Evolutionary conservation across 768 basidiomycete species (phyloP), one percentile per base, ranked within the genome.

Genomic region (Xanthoconium stramineum): DNA sequence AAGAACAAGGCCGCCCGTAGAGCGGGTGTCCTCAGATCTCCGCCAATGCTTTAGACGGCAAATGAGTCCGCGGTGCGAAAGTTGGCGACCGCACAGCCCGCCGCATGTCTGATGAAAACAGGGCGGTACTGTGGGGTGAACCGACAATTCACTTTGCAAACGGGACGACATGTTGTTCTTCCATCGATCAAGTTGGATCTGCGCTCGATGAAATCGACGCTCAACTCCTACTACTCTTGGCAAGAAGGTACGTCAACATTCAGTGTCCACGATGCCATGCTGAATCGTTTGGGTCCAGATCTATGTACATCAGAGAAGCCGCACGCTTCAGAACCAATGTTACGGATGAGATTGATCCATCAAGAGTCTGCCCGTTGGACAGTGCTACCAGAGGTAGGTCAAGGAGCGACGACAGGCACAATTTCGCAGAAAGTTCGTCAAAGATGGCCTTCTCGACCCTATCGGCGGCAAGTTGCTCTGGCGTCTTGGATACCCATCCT

Each of bases 301-400:
- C 61, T 19, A 53, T 53, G 15, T 69, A 69, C 39, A 61, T 69
- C 17, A 43, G 62, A 38, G 67, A 68, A 53, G 67, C 67, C 8
- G 57, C 62, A 17, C 64, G 67, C n/a, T 69, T 66, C 59, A 66
- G 62, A 40, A 20, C 43, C n/a, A 66, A 56, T 2, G 40, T 47
- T 51, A 33, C 47, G 19, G 49, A 30, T 11, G 35, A 66, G 45
- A 47, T 62, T 19, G 48, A 48, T 24, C 61, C 56, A 7, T 52
- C 57, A 12, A 57, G 63, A 17, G 88, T 98, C 75, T 99, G 95
- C 0, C 96, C 96, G 64, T 95, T 96, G 59, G 89, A 91, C 50
- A 98, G 69, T 0, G 91, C 91, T 9, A 98, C 78, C 5, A 91
- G 68, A 0, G 96, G 96, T 6, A 96, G 65, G 65, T 94, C 87